phyloP scores from a whole-genome alignment of 2,329 filamentous ascomycete genomes.

The Penicillium hesseltinei region DNA sequence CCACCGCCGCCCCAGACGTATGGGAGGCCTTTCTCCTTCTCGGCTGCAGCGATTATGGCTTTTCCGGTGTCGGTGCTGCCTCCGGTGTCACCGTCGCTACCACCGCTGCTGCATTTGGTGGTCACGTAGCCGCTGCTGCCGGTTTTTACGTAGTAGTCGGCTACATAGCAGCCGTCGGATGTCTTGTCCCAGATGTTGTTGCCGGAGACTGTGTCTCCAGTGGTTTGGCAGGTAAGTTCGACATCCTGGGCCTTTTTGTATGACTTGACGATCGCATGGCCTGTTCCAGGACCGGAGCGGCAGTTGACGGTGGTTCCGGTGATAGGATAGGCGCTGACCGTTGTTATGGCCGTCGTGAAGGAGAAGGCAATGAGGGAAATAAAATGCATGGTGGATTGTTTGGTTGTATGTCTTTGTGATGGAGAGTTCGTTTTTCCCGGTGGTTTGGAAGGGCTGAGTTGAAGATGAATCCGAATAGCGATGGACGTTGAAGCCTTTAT shows the following conservation, averaged over 20 bases:
- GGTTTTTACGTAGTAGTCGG: slow-evolving; percentile 30
- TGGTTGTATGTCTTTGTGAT: not conserved
- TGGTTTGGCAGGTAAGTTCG: slow-evolving; percentile 16
- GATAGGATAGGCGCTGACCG: slow-evolving; percentile 21
- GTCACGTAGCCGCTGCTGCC: slow-evolving; percentile 18
- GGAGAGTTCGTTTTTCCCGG: not conserved
- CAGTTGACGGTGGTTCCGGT: slow-evolving; percentile 20
- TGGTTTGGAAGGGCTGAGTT: not conserved
- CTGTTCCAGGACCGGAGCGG: slow-evolving; percentile 23
- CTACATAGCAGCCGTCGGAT: slow-evolving; percentile 26
- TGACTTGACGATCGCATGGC: slow-evolving; percentile 12
- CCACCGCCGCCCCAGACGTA: slow-evolving; percentile 29
- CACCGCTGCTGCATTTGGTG: slow-evolving; percentile 10
- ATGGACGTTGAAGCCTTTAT: not conserved
- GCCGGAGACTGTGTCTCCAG: slow-evolving; percentile 17
- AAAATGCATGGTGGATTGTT: not conserved
- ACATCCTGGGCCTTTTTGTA: slow-evolving; percentile 15
- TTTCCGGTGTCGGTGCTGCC: slow-evolving; percentile 10
- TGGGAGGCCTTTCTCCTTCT: slow-evolving; percentile 24
- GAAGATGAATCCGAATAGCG: not conserved
- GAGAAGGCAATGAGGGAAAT: slow-evolving; percentile 8
- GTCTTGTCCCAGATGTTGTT: slow-evolving; percentile 28
- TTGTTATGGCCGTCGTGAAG: slow-evolving; percentile 7
- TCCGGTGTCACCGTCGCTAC: slow-evolving; percentile 1
- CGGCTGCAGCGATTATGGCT: slow-evolving; percentile 23